Base-by-base conservation (phyloP, 192 early-diverging fungal genomes). In the Pilaira anomala region DNA sequence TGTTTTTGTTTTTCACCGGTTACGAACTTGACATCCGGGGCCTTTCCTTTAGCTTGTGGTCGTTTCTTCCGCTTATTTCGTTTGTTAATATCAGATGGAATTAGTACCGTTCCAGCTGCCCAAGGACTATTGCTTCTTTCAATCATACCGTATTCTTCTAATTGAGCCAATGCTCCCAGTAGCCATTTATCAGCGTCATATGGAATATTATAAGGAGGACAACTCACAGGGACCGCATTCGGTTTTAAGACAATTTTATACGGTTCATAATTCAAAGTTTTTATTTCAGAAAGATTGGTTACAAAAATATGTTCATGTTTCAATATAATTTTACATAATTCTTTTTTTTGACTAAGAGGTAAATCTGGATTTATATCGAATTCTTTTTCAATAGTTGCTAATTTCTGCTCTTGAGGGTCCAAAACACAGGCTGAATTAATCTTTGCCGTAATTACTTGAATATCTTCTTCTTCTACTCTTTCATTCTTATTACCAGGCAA, bases 81-180 rank as follows among this genome's bases (percentile, higher is more conserved):
- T 25, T 51, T 51, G 3, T 51, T 11, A 19, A 51, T 51, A 51
- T 51, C 49, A 22, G 49, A 16, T 51, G 49, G 49, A 25, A 51
- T 51, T 1, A 51, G 24, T 2, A 51, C 21, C 3, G 49, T 24
- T 3, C 22, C 22, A 2, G 49, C 7, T 5, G 49, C 49, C 49
- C 49, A 51, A 4, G 7, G 12, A 24, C 21, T 51, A 25, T 51
- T 51, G 22, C 22, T 24, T 2, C 14, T 3, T 51, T 51, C 49
- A 5, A 51, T 51, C 24, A 22, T 51, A 21, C 22, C 49, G 2
- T 5, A 5, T 11, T 24, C 3, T 5, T 22, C 3, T 22, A 51
- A 24, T 51, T 51, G 22, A 22, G 7, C 24, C 8, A 51, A 22
- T 22, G 49, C 21, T 2, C 18, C 14, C 24, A 4, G 1, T 5